Evolutionary conservation across 345 rosid species (phyloP).

Genomic region (Jatropha curcas): DNA sequence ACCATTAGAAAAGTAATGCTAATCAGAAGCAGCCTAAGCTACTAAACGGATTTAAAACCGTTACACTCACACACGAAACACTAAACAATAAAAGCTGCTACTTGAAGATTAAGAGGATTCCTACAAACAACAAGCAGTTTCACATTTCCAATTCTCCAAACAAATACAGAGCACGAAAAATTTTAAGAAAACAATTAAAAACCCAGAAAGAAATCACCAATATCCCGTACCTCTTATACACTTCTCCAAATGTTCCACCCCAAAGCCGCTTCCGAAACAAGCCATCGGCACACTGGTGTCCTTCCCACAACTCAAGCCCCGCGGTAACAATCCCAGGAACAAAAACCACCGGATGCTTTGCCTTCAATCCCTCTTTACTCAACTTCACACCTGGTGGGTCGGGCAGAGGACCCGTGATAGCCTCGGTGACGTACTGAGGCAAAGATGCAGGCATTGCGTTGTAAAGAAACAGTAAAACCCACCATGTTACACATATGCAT

Average conservation of each 20-base stretch:
- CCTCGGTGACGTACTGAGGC: conserved; percentile 86
- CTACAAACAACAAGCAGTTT: conserved; percentile 7
- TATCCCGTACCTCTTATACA: conserved; percentile 69
- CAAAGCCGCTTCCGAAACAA: conserved; percentile 89
- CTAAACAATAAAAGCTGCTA: background rate
- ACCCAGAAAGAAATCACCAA: conserved; percentile 14
- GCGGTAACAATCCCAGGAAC: conserved; percentile 96
- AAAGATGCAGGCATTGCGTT: conserved; percentile 87
- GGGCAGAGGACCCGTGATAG: conserved; percentile 87
- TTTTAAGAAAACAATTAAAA: background rate
- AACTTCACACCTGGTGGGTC: conserved; percentile 91
- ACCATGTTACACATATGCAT: conserved; percentile 78
- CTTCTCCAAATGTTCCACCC: conserved; percentile 99
- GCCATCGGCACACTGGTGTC: conserved; percentile 83
- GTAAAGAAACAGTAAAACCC: conserved; percentile 79
- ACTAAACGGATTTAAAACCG: background rate
- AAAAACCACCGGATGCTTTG: conserved; percentile 85
- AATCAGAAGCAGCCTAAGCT: background rate
- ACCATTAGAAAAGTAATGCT: too few relatives aligned
- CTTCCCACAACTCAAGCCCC: conserved; percentile 97
- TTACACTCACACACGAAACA: background rate
- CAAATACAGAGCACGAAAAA: background rate
- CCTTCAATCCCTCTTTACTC: conserved; percentile 75
- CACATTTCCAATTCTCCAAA: background rate
- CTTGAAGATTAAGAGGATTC: background rate